Percentiles rank a stretch among this genome's conserved stretches.
These are phyloP conservation scores for Ustilago cynodontis DNA, from an alignment of 1,284 basidiomycete genomes.

Conservation along the genomic window DNA sequence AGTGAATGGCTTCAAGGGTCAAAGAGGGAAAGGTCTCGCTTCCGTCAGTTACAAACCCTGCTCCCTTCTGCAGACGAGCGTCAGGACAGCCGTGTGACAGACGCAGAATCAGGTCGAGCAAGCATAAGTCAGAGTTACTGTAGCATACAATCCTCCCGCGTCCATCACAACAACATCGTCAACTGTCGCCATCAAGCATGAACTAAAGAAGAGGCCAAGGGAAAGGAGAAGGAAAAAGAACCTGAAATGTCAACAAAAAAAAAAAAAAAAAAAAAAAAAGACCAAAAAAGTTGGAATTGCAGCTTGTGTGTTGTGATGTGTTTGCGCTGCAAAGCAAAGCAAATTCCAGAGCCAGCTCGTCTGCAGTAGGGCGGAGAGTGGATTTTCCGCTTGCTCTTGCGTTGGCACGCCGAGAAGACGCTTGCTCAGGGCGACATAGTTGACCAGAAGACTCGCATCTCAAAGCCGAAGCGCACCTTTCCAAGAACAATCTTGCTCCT, in stretches of 20 bases:
- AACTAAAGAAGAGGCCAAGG: background rate
- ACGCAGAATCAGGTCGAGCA: constrained; percentile 1
- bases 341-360: constrained; percentile 11
- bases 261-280: background rate
- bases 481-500: constrained; percentile 15
- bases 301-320: background rate
- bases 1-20: constrained; percentile 6
- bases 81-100: constrained; percentile 17
- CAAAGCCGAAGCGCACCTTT: constrained; percentile 26
- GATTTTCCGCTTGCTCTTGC: constrained; percentile 2
- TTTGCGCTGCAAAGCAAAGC: background rate
- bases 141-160: background rate
- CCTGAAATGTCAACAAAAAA: background rate
- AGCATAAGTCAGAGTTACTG: no score
- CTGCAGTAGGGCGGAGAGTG: constrained; percentile 31
- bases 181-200: background rate
- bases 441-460: constrained; percentile 15
- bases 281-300: constrained; percentile 2
- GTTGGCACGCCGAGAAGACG: background rate
- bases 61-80: constrained; percentile 1
- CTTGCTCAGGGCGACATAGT: background rate
- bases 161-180: constrained; percentile 2
- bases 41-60: background rate
- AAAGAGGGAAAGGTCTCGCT: constrained; percentile 1
- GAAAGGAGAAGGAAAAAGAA: constrained; percentile 7